These are phyloP conservation scores for Pestalotiopsis sp. DNA, from an alignment of 2,329 filamentous ascomycete species.

Conservation along the genomic window DNA sequence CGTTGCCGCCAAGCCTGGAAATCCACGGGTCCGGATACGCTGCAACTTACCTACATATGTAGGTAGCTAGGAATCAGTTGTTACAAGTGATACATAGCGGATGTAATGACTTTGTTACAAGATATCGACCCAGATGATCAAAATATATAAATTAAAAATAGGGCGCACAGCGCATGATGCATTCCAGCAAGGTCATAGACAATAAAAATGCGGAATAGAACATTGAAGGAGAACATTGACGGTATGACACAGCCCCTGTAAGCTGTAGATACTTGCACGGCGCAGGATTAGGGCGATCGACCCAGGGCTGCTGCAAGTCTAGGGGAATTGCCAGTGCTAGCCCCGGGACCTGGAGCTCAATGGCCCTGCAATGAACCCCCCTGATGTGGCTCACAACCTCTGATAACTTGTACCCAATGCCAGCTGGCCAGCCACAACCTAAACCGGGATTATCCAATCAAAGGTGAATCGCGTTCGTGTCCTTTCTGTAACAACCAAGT, in stretches of 20 bases:
- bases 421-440: constrained; percentile 19
- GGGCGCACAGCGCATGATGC: neutral
- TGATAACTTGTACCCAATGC: neutral
- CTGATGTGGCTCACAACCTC: neutral
- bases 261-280: neutral
- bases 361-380: neutral
- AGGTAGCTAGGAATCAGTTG: neutral
- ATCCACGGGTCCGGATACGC: neutral
- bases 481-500: constrained; percentile 28
- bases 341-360: neutral
- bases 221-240: neutral
- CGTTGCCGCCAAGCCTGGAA: neutral
- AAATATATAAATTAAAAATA: neutral
- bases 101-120: neutral
- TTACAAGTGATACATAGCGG: neutral
- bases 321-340: neutral
- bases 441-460: constrained; percentile 36
- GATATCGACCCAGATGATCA: neutral
- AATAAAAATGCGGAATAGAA: neutral
- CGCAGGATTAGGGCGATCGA: neutral
- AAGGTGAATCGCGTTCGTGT: constrained; percentile 46
- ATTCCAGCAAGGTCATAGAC: neutral
- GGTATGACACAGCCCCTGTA: neutral
- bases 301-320: neutral
- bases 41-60: neutral